Evolutionary conservation across 1,284 basidiomycete species (phyloP).

Genomic region (Entoloma clypeatum): DNA sequence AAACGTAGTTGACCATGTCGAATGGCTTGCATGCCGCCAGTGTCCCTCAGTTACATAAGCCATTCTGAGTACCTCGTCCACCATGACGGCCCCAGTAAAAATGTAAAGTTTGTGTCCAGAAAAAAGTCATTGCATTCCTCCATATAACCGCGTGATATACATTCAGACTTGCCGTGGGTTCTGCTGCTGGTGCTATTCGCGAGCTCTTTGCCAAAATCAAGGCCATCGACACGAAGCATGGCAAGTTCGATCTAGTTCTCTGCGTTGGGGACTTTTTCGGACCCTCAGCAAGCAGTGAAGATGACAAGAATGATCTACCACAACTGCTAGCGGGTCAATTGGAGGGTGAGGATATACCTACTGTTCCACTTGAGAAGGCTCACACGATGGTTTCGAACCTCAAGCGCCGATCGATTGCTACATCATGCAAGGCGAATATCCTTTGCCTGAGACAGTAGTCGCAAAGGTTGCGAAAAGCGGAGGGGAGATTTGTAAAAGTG

Average conservation of each 20-base stretch:
- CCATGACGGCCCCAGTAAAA: constrained; percentile 34
- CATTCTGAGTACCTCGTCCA: no score
- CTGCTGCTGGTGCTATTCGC: constrained; percentile 73
- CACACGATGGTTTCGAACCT: constrained; percentile 14
- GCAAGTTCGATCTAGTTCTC: constrained; percentile 88
- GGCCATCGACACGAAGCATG: constrained; percentile 88
- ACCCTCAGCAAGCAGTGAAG: constrained; percentile 41
- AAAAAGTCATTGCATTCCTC: constrained; percentile 1
- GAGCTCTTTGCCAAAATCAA: constrained; percentile 80
- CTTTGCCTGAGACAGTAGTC: constrained; percentile 69
- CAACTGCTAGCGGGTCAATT: constrained; percentile 65
- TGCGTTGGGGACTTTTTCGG: constrained; percentile 92
- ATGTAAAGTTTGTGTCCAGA: constrained; percentile 30
- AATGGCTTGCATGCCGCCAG: no score
- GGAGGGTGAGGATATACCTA: constrained; percentile 44
- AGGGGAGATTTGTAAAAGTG: constrained; percentile 76
- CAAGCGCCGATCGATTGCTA: constrained; percentile 87
- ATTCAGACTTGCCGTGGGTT: constrained; percentile 80
- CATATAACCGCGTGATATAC: constrained; percentile 2
- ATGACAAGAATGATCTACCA: constrained; percentile 45
- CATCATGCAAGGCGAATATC: constrained; percentile 81
- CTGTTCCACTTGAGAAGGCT: constrained; percentile 2
- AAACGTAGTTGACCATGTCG: no score
- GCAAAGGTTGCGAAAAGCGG: constrained; percentile 71
- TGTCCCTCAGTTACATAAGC: no score